Percentiles rank a stretch among this genome's conserved stretches.
Evolutionary conservation across 1,284 basidiomycete genomes (phyloP).

Genomic region (Mycosarcoma maydis): DNA sequence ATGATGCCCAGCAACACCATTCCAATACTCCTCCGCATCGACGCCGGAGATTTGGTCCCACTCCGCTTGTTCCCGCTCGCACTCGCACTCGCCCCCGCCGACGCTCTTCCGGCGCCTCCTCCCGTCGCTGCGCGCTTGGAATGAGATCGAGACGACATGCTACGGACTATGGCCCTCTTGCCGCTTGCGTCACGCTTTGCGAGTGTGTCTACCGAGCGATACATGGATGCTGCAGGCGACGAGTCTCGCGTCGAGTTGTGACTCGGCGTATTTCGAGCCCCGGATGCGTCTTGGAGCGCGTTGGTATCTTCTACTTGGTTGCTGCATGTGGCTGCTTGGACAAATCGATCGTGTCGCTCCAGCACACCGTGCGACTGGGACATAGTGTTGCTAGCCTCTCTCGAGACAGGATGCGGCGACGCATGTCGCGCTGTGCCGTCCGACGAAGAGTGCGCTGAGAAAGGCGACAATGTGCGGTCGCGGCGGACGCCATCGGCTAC

Average conservation of each 20-base stretch:
- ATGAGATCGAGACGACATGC: conserved; percentile 19
- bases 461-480: conserved; percentile 12
- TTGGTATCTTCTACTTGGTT: background rate
- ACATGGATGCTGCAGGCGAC: conserved; percentile 9
- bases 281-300: background rate
- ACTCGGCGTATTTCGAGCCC: conserved; percentile 2
- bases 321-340: too few relatives aligned
- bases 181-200: background rate
- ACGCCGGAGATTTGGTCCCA: conserved; percentile 31
- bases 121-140: conserved; percentile 7
- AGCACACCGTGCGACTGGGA: conserved; percentile 35
- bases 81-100: too few relatives aligned
- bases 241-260: conserved; percentile 19
- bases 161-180: conserved; percentile 20
- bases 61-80: conserved; percentile 10
- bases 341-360: conserved; percentile 2
- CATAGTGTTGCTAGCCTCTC: conserved; percentile 8
- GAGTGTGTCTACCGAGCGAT: conserved; percentile 21
- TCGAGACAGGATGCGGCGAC: conserved; percentile 6
- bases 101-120: too few relatives aligned
- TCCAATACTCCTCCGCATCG: conserved; percentile 34
- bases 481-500: background rate
- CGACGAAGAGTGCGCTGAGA: conserved; percentile 20
- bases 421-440: conserved; percentile 32
- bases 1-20: conserved; percentile 43